Base-by-base conservation (phyloP, 192 early-diverging fungal genomes). In the Entomortierella parvispora region DNA sequence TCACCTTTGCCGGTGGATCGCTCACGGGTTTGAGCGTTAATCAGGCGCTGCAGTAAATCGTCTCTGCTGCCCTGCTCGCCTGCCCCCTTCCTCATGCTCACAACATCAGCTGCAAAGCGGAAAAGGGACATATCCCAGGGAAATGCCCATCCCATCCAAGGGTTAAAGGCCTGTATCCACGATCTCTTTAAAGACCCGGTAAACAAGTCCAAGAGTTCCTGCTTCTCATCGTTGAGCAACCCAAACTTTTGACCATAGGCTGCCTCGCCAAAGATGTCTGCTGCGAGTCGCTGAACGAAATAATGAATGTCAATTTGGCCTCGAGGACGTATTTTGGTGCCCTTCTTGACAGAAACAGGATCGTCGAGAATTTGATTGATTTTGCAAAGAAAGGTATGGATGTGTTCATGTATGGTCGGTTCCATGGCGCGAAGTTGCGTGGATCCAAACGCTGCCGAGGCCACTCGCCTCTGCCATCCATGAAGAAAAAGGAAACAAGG, bases 371-470 rank as follows among this genome's bases (percentile, higher is more conserved):
- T 46, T 46, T 49, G 44, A 22, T 77, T 65, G 28, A 87, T 56
- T 34, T 71, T 72, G 8, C 57, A 12, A 4, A 81, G 51, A n/a
- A 87, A n/a, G 15, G 55, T 54, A 10, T 68, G 48, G n/a, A 75
- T 62, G 34, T 61, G 69, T 0, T 51, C 60, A 8, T 55, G 25
- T 60, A 88, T 81, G 12, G 81, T 66, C 6, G 63, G 69, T 28
- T 88, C 87, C 11, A 88, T 32, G 0, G 81, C 74, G 11, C 79
- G 61, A 3, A 88, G 63, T 42, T 88, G 79, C 26, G 81, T 80
- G 18, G 85, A 52, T 17, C 84, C 81, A 58, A 88, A 88, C 12
- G 87, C 85, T 2, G 87, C 86, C 15, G 87, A 69, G 12, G 87
- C 61, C 18, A 81, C 40, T 23, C 82, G 79, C 52, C 87, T 61